Percentiles rank a stretch among this genome's conserved stretches.
These are phyloP conservation scores for Bipolaris cookei DNA, from an alignment of 2,329 filamentous ascomycete species.

Conservation along the genomic window DNA sequence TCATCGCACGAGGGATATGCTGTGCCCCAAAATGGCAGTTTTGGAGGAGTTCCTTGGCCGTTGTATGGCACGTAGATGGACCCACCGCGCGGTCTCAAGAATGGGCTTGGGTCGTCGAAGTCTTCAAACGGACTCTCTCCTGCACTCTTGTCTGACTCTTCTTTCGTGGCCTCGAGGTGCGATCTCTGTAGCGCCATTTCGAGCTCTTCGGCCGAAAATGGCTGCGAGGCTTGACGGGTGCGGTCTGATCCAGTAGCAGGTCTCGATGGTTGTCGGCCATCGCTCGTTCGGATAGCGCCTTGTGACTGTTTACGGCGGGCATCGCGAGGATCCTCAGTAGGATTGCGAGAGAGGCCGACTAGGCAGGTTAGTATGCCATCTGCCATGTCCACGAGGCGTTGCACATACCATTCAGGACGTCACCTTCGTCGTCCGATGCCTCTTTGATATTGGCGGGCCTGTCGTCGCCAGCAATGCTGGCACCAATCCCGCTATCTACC, in stretches of 20 bases:
- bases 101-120: constrained; percentile 29
- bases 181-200: constrained; percentile 53
- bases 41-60: constrained; percentile 30
- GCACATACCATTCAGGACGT: constrained; percentile 54
- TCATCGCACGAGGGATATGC: constrained; percentile 24
- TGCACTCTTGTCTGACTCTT: constrained; percentile 39
- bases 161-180: constrained; percentile 42
- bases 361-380: constrained; percentile 24
- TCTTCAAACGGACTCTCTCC: constrained; percentile 26
- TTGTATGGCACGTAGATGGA: constrained; percentile 37
- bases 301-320: constrained; percentile 32
- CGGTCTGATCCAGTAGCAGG: constrained; percentile 37
- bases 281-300: constrained; percentile 40
- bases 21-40: constrained; percentile 30
- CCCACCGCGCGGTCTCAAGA: constrained; percentile 33
- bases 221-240: constrained; percentile 39
- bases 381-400: constrained; percentile 2
- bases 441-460: constrained; percentile 48
- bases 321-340: constrained; percentile 42
- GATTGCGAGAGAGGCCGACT: constrained; percentile 47
- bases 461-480: constrained; percentile 41
- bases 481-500: constrained; percentile 46
- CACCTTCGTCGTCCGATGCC: constrained; percentile 54
- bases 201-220: constrained; percentile 55
- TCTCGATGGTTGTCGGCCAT: constrained; percentile 29